These are phyloP conservation scores for Persicaria maculosa DNA, from an alignment of 148 eudicot genomes.

Conservation along the genomic window DNA sequence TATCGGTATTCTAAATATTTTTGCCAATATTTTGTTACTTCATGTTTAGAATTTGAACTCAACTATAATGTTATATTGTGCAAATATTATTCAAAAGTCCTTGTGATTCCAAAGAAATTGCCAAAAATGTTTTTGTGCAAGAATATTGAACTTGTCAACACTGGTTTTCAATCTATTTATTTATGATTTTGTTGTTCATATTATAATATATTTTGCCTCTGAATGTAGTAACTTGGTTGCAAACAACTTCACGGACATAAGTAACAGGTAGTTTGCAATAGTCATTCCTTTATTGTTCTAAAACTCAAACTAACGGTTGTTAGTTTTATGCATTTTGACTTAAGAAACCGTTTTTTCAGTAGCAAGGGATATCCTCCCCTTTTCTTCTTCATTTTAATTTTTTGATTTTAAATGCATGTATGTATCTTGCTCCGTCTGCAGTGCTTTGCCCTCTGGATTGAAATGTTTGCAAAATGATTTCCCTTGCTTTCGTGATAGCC, in stretches of 20 bases:
- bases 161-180: background rate
- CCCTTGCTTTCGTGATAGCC: conserved; percentile 28
- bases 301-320: no score
- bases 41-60: background rate
- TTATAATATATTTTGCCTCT: background rate
- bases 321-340: background rate
- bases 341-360: no score
- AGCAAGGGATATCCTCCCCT: no score
- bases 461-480: conserved; percentile 34
- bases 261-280: conserved; percentile 37
- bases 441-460: conserved; percentile 27
- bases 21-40: background rate
- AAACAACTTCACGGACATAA: conserved; percentile 58
- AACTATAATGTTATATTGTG: no score
- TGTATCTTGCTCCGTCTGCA: conserved; percentile 4
- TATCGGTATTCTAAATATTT: no score
- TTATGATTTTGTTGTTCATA: background rate
- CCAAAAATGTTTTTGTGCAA: no score
- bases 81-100: no score
- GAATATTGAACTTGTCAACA: no score
- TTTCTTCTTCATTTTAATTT: background rate
- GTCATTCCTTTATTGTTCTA: background rate
- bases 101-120: no score
- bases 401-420: background rate
- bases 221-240: conserved; percentile 74